A percentile compares a stretch with the other conserved stretches of the same genome.
These are phyloP conservation scores for Themeda triandra DNA, from an alignment of 176 grass and related monocot species.

Conservation along the genomic window DNA sequence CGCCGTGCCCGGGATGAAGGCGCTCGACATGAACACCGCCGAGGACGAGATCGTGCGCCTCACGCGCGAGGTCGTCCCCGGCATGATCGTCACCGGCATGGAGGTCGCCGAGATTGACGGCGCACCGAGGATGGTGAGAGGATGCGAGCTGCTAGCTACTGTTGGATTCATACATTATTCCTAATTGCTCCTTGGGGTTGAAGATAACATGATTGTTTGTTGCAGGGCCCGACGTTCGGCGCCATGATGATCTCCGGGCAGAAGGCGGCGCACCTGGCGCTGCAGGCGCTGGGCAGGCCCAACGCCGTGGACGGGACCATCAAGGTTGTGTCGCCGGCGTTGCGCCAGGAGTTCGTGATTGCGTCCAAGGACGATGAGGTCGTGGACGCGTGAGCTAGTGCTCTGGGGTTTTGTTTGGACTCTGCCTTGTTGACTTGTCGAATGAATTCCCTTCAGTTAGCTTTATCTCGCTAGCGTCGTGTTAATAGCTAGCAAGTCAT, in stretches of 20 bases:
- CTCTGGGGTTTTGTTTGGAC: too few species aligned
- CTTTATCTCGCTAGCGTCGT: too few species aligned
- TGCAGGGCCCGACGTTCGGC: conserved; percentile 94
- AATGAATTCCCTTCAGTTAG: too few species aligned
- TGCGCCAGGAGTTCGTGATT: conserved; percentile 56
- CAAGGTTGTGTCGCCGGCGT: conserved; percentile 17
- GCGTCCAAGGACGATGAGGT: conserved; percentile 59
- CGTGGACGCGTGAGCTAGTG: conserved; percentile 49
- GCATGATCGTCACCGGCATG: conserved; percentile 98
- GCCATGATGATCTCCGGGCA: conserved; percentile 99
- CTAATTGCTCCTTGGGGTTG: too few species aligned
- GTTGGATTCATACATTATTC: too few species aligned
- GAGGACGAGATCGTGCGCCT: conserved; percentile 87
- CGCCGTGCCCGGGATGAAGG: conserved; percentile 81
- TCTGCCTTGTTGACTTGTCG: too few species aligned
- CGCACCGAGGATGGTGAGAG: conserved; percentile 80
- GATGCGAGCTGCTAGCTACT: too few species aligned
- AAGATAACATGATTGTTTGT: not conserved
- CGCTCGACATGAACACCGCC: conserved; percentile 87
- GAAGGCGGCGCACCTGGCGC: conserved; percentile 90
- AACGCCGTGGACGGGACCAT: conserved; percentile 78
- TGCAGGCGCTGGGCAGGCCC: conserved; percentile 78
- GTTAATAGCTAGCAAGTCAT: too few species aligned
- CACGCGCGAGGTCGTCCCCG: conserved; percentile 80
- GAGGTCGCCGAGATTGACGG: conserved; percentile 98